Percentiles rank a stretch among this genome's conserved stretches.
Evolutionary conservation across 2,329 filamentous ascomycete genomes (phyloP).

Genomic region (Akanthomyces uredinophilus): DNA sequence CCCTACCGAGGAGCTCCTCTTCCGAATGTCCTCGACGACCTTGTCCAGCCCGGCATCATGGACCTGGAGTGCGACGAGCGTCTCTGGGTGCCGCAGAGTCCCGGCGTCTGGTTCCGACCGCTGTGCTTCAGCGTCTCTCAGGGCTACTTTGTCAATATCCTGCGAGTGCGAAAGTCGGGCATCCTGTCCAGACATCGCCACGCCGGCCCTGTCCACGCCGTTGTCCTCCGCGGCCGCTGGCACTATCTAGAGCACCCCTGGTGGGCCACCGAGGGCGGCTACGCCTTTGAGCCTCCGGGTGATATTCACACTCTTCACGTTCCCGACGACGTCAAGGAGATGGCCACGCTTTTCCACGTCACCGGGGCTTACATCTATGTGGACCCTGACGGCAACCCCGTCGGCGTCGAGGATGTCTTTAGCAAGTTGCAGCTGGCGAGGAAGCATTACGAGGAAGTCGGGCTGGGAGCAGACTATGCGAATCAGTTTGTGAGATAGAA

Average conservation of each 20-base stretch:
- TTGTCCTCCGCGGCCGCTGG: conserved; percentile 27
- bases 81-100: conserved; percentile 28
- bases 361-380: conserved; percentile 32
- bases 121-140: conserved; percentile 26
- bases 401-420: conserved; percentile 30
- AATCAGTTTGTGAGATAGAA: conserved; percentile 22
- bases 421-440: conserved; percentile 27
- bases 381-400: conserved; percentile 26
- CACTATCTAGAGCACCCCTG: conserved; percentile 33
- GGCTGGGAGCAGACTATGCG: conserved; percentile 26
- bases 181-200: conserved; percentile 31
- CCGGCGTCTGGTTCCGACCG: conserved; percentile 28
- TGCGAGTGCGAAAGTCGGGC: conserved; percentile 26
- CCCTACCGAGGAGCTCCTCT: conserved; percentile 22
- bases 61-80: conserved; percentile 27
- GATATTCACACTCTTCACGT: conserved; percentile 33
- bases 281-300: conserved; percentile 30
- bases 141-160: conserved; percentile 30
- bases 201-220: conserved; percentile 29
- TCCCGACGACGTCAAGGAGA: conserved; percentile 28
- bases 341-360: conserved; percentile 31
- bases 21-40: conserved; percentile 20
- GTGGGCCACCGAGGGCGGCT: conserved; percentile 31
- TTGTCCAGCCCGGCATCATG: conserved; percentile 23
- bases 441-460: conserved; percentile 28